phyloP scores from a whole-genome alignment of 768 basidiomycete species.

The Gymnopilus dilepis region DNA sequence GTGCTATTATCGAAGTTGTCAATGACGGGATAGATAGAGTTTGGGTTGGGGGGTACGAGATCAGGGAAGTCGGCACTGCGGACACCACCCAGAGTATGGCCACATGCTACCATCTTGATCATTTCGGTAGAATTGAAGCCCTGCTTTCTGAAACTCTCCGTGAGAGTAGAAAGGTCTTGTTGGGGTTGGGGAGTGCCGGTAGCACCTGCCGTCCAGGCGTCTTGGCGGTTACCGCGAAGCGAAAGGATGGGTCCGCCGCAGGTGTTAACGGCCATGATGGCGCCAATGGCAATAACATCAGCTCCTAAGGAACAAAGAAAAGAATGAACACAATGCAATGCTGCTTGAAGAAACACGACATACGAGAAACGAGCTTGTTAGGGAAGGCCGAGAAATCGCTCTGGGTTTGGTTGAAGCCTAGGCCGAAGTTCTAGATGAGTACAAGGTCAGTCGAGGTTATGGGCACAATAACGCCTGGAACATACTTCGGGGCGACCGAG shows the following conservation, averaged over 20 bases:
- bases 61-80: slow-evolving; percentile 50
- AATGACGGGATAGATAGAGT: slow-evolving; percentile 35
- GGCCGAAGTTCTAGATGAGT: slow-evolving; percentile 48
- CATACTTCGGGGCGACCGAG: slow-evolving; percentile 45
- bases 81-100: slow-evolving; percentile 56
- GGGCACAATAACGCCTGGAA: background rate
- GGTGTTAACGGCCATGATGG: slow-evolving; percentile 52
- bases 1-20: slow-evolving; percentile 46
- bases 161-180: slow-evolving; percentile 43
- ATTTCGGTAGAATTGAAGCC: slow-evolving; percentile 53
- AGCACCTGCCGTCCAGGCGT: slow-evolving; percentile 25
- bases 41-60: slow-evolving; percentile 41
- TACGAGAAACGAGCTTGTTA: slow-evolving; percentile 50
- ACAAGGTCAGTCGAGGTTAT: background rate
- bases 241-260: slow-evolving; percentile 68
- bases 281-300: slow-evolving; percentile 58
- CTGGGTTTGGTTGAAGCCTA: slow-evolving; percentile 49
- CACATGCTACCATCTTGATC: slow-evolving; percentile 56
- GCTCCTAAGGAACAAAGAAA: slow-evolving; percentile 51
- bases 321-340: slow-evolving; percentile 46
- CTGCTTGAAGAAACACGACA: slow-evolving; percentile 20
- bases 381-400: slow-evolving; percentile 47
- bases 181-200: slow-evolving; percentile 50
- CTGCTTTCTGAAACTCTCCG: slow-evolving; percentile 43
- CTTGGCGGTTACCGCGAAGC: slow-evolving; percentile 64